Base-by-base conservation (phyloP, 2,329 filamentous ascomycete genomes). In the Metarhizium album region DNA sequence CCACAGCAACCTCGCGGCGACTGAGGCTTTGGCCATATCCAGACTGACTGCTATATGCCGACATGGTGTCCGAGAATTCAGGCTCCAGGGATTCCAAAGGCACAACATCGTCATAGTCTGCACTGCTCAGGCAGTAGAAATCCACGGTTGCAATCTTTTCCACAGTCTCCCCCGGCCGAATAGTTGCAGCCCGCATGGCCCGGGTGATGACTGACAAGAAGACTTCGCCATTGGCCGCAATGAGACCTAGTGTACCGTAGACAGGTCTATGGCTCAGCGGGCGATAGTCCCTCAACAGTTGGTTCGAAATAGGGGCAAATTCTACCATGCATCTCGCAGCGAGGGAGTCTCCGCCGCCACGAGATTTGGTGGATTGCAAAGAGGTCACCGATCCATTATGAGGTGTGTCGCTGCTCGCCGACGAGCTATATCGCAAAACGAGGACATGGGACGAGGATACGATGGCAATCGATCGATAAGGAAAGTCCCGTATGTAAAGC, bases 121-220 rank as follows among this genome's bases (percentile, higher is more conserved):
- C 75, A 60, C 84, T 86, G 66, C 88, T 97, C 53, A 98, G 72
- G 63, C 93, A 97, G 71, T 95, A 88, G 66, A 97, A 97, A 57
- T 93, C 87, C 52, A 96, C 91, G 20, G 79, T 82, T 53, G 83
- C 78, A 60, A 97, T 97, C 66, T 84, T 83, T 69, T 93, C 87
- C 23, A 96, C 84, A 3, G 86, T 91, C 73, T 97, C 91, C 45
- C 88, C 88, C 0, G 90, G 90, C 46, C 90, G 78, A 46, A 96
- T 78, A 1, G 82, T 89, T 16, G 90, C 91, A 5, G 90, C 89
- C 54, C 84, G 82, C 20, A 80, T 78, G 37, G 88, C 86, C 45
- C 83, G 81, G 27, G 87, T 94, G 49, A 97, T 87, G 52, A 96
- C 86, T 54, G 90, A 93, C 16, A 97, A 74, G 65, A 97, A 97